Base-by-base conservation (phyloP, 768 basidiomycete species). In the Hysterangium stoloniferum region DNA sequence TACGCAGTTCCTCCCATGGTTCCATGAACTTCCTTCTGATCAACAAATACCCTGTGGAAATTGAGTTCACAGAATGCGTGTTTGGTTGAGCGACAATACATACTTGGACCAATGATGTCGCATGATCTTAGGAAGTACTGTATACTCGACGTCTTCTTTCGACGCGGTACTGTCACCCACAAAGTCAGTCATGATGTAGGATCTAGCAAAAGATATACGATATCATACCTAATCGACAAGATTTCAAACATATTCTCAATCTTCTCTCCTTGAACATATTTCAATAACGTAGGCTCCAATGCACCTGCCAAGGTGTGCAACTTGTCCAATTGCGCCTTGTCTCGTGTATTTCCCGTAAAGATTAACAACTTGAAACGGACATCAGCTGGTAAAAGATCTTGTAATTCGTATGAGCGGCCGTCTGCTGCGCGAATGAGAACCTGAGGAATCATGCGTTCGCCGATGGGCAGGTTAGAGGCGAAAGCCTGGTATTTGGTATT, bases 51-150 rank as follows among this genome's bases (percentile, higher is more conserved):
- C 62, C 84, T 86, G 31, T 33, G n/a, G n/a, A n/a, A n/a, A n/a
- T n/a, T n/a, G 24, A 19, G 56, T 17, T 5, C 4, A 34, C 25
- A 36, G 6, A 19, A n/a, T 19, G 22, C 9, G 15, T 28, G 20
- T 49, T 20, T 24, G 35, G 4, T 54, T 1, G 15, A 2, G n/a
- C 22, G 24, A 27, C 25, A 17, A 4, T 20, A 32, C 57, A 25
- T 35, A 80, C 80, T 74, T 80, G 1, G 78, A 74, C 80, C 80
- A 82, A 61, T 82, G 80, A 7, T 71, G 60, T 44, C 77, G 64
- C 49, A 82, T 64, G 7, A 70, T 46, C 34, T 56, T 53, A 1
- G 79, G 79, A 9, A 82, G 55, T 34, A 73, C 71, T 24, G 67
- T 73, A 52, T 72, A 71, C 42, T 65, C 61, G 4, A 77, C 68